Evolutionary conservation across 2,329 filamentous ascomycete species (phyloP), one percentile per base, ranked within the genome.

Genomic region (Ophiostoma angusticollis): DNA sequence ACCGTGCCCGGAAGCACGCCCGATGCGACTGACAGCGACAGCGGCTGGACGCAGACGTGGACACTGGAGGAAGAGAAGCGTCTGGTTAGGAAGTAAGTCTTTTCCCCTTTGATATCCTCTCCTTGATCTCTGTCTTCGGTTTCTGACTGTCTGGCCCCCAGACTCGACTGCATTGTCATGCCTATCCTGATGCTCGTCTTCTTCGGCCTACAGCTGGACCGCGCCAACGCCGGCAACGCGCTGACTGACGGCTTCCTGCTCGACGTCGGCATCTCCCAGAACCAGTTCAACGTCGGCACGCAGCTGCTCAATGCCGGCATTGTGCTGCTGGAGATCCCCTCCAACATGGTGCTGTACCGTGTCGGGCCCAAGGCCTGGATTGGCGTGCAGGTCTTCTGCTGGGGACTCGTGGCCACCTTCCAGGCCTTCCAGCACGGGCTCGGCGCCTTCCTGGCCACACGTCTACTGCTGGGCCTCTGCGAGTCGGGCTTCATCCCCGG

Each of bases 401-500:
- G 65, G 41, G 69, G 70, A 5, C 56, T 63, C 14, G 67, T 74
- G 37, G 65, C 61, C 18, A 70, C 66, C 1, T 71, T 73, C 47
- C 70, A 74, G 48, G 62, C 66, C 4, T 74, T 70, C 48, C 59
- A 67, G 37, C 57, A 55, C 22, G 62, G 56, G 27, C 67, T 68
- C 31, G 58, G 56, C 2, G 59, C 60, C 3, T 73, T 64, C 47
- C 54, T 74, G 21, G 60, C 58, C 0, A 68, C 67, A 0, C 59
- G 70, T 0, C 60, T 74, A 37, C 52, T 74, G 1, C 60, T 74
- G 1, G 70, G 41, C 2, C 54, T 73, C 11, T 63, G 62, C 3
- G 70, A 74, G 49, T 64, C 65, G 1, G 70, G 70, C 1, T 74
- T 70, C 45, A 72, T 74, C 39, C 70, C 70, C 1, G 70, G 68